These are phyloP conservation scores for Striga asiatica DNA, from an alignment of 257 asterid species.

Conservation along the genomic window DNA sequence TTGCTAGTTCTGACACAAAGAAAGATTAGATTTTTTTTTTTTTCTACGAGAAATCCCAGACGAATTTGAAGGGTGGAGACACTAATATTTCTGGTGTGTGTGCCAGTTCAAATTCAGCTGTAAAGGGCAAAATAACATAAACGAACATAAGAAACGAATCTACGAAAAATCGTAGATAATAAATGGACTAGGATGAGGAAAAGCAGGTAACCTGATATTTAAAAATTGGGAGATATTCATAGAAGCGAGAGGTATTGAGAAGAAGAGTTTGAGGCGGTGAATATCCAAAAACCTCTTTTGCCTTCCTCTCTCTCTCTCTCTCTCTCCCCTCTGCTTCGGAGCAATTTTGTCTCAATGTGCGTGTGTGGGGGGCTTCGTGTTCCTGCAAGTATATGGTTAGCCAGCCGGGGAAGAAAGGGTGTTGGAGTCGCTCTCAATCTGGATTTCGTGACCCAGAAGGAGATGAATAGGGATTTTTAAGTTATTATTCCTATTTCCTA, in stretches of 20 bases:
- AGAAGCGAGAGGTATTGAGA: not conserved
- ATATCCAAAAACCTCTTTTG: too few species aligned
- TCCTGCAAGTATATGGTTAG: not conserved
- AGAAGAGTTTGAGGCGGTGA: not conserved
- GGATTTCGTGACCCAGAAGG: too few species aligned
- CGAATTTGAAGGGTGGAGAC: not conserved
- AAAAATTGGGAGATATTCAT: not conserved
- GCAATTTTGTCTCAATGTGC: too few species aligned
- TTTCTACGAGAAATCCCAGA: not conserved
- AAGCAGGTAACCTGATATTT: too few species aligned
- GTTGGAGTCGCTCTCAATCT: not conserved
- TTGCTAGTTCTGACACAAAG: constrained; percentile 13
- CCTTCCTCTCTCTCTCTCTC: too few species aligned
- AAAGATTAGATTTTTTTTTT: constrained; percentile 10
- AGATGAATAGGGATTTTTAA: too few species aligned
- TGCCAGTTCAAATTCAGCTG: constrained; percentile 18
- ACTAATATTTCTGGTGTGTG: not conserved
- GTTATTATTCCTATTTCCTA: too few species aligned
- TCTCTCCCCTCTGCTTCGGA: too few species aligned
- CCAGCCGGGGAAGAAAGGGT: not conserved
- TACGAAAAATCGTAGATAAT: constrained; percentile 1
- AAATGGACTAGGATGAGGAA: not conserved
- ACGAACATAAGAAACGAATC: not conserved
- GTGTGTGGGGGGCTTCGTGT: not conserved
- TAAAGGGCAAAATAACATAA: constrained; percentile 3